Evolutionary conservation across 2,329 filamentous ascomycete genomes (phyloP).

Genomic region (Didymella arachidicola): DNA sequence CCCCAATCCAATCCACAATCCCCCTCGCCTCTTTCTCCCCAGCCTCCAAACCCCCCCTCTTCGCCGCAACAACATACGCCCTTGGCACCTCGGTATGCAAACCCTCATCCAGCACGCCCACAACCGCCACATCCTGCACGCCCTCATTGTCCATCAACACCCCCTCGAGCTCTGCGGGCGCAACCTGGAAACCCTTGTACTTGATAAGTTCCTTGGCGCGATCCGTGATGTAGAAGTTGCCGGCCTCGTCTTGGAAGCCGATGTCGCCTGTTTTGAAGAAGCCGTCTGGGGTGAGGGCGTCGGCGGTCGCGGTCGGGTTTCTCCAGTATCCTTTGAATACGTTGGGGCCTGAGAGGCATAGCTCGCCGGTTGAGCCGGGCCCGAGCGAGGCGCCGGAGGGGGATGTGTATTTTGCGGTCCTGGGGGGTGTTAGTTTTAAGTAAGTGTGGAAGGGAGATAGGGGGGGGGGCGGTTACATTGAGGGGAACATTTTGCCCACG

Average conservation of each 20-base stretch:
- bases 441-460: too few relatives aligned
- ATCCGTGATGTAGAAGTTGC: conserved; percentile 44
- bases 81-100: conserved; percentile 41
- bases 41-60: neutral
- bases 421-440: too few relatives aligned
- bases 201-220: conserved; percentile 46
- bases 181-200: conserved; percentile 43
- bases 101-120: conserved; percentile 36
- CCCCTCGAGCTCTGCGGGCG: conserved; percentile 42
- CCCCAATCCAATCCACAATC: conserved; percentile 32
- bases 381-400: conserved; percentile 63
- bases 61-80: conserved; percentile 39
- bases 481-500: conserved; percentile 78
- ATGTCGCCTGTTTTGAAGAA: conserved; percentile 54
- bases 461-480: conserved; percentile 56
- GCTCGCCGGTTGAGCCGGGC: conserved; percentile 63
- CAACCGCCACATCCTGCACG: conserved; percentile 40
- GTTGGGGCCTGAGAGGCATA: conserved; percentile 79
- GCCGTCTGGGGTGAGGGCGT: conserved; percentile 75
- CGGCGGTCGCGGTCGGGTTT: conserved; percentile 71
- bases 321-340: conserved; percentile 80
- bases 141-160: conserved; percentile 35
- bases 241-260: conserved; percentile 34
- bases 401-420: conserved; percentile 77
- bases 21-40: conserved; percentile 27